phyloP scores from a whole-genome alignment of 2,329 filamentous ascomycete genomes.

The Beauveria sp. region DNA sequence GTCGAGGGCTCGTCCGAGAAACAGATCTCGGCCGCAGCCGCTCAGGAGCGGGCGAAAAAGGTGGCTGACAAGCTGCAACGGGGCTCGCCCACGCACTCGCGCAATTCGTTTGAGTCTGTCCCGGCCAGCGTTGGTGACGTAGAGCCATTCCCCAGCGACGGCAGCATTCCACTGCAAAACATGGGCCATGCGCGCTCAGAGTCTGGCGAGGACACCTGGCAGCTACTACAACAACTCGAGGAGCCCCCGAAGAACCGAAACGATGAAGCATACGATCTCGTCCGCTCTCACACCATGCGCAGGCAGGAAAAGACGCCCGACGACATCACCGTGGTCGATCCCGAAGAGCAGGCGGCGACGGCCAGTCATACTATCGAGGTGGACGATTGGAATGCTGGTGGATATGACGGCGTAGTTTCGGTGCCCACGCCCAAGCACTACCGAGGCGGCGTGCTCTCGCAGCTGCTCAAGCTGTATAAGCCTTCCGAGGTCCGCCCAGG shows the following conservation, averaged over 20 bases:
- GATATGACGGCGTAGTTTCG: conserved; percentile 33
- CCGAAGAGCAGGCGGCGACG: conserved; percentile 11
- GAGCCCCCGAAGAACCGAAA: conserved; percentile 20
- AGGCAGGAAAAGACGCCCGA: conserved; percentile 4
- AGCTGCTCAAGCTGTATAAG: conserved; percentile 40
- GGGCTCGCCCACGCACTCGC: conserved; percentile 28
- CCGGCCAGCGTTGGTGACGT: conserved; percentile 19
- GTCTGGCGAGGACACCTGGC: conserved; percentile 12
- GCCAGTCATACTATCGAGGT: conserved; percentile 14
- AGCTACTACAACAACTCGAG: conserved; percentile 10
- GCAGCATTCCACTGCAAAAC: conserved; percentile 26
- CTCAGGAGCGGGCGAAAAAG: conserved; percentile 34
- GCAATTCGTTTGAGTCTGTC: conserved; percentile 28
- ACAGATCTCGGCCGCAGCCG: conserved; percentile 30
- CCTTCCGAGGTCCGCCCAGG: conserved; percentile 21
- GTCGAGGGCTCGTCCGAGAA: conserved; percentile 14
- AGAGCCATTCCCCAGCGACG: conserved; percentile 18
- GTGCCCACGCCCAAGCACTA: conserved; percentile 34
- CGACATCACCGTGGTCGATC: conserved; percentile 16
- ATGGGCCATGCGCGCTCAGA: conserved; percentile 16
- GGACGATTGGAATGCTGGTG: conserved; percentile 30
- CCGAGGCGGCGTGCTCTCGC: conserved; percentile 37
- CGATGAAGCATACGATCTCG: conserved; percentile 34
- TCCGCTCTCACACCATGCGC: conserved; percentile 32
- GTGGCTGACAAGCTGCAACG: conserved; percentile 32